Percentiles rank a stretch among this genome's conserved stretches.
These are phyloP conservation scores for Oleoguttula mirabilis DNA, from an alignment of 495 filamentous ascomycete genomes.

Conservation along the genomic window DNA sequence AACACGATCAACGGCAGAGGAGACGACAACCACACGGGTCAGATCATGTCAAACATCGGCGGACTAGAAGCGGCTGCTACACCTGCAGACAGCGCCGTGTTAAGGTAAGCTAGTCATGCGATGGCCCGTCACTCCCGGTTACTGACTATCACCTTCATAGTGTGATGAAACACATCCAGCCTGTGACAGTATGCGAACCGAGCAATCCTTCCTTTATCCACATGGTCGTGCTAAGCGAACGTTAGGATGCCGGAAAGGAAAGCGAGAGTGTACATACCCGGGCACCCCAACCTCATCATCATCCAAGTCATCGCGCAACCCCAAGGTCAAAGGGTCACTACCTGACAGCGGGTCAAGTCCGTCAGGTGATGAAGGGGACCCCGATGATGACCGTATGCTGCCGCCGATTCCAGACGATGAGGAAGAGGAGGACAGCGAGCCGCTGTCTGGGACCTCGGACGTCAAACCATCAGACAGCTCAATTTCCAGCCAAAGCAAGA, in stretches of 20 bases:
- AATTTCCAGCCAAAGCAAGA: background rate
- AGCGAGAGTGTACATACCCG: slow-evolving; percentile 72
- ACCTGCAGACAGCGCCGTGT: slow-evolving; percentile 83
- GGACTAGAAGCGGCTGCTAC: slow-evolving; percentile 88
- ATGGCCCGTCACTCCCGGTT: background rate
- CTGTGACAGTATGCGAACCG: slow-evolving; percentile 54
- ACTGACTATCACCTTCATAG: slow-evolving; percentile 30
- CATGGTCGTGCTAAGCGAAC: slow-evolving; percentile 4
- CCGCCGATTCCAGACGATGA: slow-evolving; percentile 58
- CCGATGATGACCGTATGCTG: slow-evolving; percentile 41
- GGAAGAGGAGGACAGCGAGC: slow-evolving; percentile 21
- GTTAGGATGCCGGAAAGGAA: slow-evolving; percentile 72
- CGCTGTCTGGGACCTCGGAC: slow-evolving; percentile 8
- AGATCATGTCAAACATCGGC: slow-evolving; percentile 84
- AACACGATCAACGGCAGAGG: slow-evolving; percentile 11
- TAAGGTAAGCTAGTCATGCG: slow-evolving; percentile 54
- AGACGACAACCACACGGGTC: slow-evolving; percentile 32
- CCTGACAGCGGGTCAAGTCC: slow-evolving; percentile 33
- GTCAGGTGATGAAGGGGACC: slow-evolving; percentile 43
- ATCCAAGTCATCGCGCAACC: slow-evolving; percentile 2
- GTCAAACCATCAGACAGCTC: background rate
- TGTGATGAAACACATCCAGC: slow-evolving; percentile 78
- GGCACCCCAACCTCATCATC: slow-evolving; percentile 36
- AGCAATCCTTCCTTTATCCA: background rate
- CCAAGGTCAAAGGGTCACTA: slow-evolving; percentile 33